Percentiles rank a stretch among this genome's conserved stretches.
Conservation (phyloP, 2,329 filamentous ascomycete species). For the Endothia cerciana region DNA sequence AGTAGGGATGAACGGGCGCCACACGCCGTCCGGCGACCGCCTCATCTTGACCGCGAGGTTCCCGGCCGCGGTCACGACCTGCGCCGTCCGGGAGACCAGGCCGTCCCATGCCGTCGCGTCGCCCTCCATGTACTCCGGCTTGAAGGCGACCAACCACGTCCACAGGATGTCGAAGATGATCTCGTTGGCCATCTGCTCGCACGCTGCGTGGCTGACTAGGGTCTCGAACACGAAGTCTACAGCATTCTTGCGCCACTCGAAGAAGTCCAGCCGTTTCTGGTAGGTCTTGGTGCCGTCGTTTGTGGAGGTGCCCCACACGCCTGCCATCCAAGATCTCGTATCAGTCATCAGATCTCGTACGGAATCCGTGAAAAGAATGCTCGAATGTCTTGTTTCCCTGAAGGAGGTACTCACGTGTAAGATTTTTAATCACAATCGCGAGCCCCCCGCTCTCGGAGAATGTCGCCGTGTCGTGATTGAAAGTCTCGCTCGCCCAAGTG, state of each 20-base stretch:
- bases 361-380: neutral
- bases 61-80: neutral
- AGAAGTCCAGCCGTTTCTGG: slow-evolving; percentile 7
- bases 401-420: slow-evolving; percentile 2
- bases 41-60: slow-evolving; percentile 16
- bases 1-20: slow-evolving; percentile 17
- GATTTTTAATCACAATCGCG: neutral
- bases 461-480: neutral
- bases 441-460: neutral
- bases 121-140: neutral
- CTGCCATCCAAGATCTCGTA: neutral
- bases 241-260: slow-evolving; percentile 14
- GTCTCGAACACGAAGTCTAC: slow-evolving; percentile 11
- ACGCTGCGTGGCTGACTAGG: slow-evolving; percentile 3
- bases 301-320: neutral
- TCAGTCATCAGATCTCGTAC: neutral
- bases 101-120: slow-evolving; percentile 5
- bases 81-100: neutral
- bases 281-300: neutral
- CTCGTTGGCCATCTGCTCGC: slow-evolving; percentile 5
- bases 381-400: neutral
- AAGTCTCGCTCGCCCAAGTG: slow-evolving; percentile 12
- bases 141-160: neutral
- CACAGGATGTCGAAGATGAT: slow-evolving; percentile 10
- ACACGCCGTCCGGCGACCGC: slow-evolving; percentile 10